These are phyloP conservation scores for Alnus glutinosa DNA, from an alignment of 306 rosid species.

Conservation along the genomic window DNA sequence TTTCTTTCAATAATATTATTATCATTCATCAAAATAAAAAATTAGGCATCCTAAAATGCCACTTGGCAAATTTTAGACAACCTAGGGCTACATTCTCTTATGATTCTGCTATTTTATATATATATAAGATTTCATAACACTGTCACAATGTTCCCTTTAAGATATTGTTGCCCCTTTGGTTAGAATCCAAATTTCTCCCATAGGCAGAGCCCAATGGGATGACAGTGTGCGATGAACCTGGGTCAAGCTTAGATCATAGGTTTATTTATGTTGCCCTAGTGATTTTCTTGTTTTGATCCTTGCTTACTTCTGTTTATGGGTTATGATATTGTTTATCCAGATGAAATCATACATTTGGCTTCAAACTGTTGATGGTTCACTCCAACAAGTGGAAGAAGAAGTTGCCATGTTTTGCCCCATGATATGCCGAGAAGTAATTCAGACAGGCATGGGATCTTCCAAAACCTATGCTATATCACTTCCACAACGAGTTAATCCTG, in stretches of 20 bases:
- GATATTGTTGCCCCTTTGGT: constrained; percentile 6
- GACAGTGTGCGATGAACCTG: background rate
- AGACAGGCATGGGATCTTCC: constrained; percentile 84
- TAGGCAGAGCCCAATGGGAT: background rate
- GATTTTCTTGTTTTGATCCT: constrained; percentile 23
- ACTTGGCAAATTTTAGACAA: no score
- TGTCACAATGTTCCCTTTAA: background rate
- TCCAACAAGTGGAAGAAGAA: constrained; percentile 91
- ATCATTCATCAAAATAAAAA: no score
- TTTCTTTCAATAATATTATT: no score
- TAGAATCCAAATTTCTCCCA: background rate
- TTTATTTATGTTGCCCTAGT: constrained; percentile 12
- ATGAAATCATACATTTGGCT: constrained; percentile 91
- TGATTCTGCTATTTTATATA: no score
- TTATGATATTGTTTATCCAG: constrained; percentile 36
- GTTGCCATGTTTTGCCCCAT: constrained; percentile 94
- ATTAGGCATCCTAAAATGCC: no score
- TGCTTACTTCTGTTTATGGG: constrained; percentile 27
- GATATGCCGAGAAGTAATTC: constrained; percentile 79
- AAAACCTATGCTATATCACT: constrained; percentile 81
- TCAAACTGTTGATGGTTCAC: constrained; percentile 83
- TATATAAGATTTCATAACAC: background rate
- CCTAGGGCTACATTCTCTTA: no score
- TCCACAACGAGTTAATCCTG: constrained; percentile 80
- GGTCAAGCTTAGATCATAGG: constrained; percentile 1